These are phyloP conservation scores for Alternaria burnsii DNA, from an alignment of 2,329 filamentous ascomycete genomes.

Conservation along the genomic window DNA sequence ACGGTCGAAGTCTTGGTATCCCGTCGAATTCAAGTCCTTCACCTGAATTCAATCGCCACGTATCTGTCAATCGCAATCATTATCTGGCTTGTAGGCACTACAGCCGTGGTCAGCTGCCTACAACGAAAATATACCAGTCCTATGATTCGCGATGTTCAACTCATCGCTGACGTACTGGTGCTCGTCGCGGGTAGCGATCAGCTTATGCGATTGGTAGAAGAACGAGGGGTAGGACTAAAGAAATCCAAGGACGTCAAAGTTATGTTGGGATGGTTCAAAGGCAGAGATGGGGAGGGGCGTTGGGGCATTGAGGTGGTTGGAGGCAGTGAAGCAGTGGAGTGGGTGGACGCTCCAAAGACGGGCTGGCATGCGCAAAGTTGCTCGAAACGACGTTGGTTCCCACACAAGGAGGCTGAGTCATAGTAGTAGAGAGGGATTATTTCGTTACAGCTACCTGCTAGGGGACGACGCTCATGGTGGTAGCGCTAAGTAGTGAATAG, in stretches of 20 bases:
- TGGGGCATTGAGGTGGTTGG: conserved; percentile 39
- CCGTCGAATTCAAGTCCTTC: conserved; percentile 25
- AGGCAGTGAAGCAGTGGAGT: conserved; percentile 23
- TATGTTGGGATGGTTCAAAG: conserved; percentile 35
- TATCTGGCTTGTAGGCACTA: conserved; percentile 30
- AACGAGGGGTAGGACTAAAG: conserved; percentile 24
- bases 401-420: neutral
- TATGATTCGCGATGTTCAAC: conserved; percentile 31
- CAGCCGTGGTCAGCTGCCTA: conserved; percentile 18
- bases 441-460: conserved; percentile 11
- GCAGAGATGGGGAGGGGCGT: conserved; percentile 23
- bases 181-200: conserved; percentile 37
- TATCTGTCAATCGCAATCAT: conserved; percentile 31
- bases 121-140: conserved; percentile 28
- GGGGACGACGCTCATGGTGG: conserved; percentile 1
- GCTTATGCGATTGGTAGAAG: conserved; percentile 25
- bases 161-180: conserved; percentile 34
- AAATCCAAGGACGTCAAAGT: conserved; percentile 18
- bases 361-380: conserved; percentile 11
- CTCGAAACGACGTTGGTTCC: neutral
- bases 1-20: conserved; percentile 19
- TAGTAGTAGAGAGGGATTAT: conserved; percentile 19
- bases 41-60: conserved; percentile 30
- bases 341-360: conserved; percentile 23
- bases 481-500: neutral